These are phyloP conservation scores for Leccinum rimulosum DNA, from an alignment of 768 basidiomycete species.

Conservation along the genomic window DNA sequence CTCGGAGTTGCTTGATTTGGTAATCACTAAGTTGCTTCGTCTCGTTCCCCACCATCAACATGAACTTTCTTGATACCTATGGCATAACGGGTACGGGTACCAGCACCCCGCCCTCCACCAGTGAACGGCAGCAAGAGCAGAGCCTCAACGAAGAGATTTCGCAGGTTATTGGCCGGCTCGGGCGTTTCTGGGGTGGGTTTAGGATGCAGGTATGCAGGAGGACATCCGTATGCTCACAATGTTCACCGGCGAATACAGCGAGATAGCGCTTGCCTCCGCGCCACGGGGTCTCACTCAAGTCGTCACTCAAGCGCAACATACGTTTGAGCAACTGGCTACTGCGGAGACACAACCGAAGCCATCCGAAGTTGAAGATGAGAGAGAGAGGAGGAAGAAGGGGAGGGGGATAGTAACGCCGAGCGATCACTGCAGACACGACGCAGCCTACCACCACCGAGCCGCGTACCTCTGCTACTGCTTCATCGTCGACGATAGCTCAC, in stretches of 20 bases:
- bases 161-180: conserved; percentile 85
- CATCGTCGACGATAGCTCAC: conserved; percentile 35
- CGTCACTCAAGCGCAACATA: conserved; percentile 67
- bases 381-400: conserved; percentile 21
- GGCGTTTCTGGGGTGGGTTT: conserved; percentile 72
- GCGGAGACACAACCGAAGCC: conserved; percentile 27
- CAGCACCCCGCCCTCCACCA: conserved; percentile 42
- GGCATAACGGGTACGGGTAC: conserved; percentile 46
- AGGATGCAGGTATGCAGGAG: background rate
- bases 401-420: conserved; percentile 25
- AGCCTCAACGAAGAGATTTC: conserved; percentile 34
- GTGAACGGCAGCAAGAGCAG: conserved; percentile 41
- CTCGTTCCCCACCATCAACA: conserved; percentile 26
- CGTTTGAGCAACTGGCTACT: conserved; percentile 58
- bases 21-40: no score
- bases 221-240: no score
- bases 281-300: conserved; percentile 70
- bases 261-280: conserved; percentile 63
- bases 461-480: background rate
- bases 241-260: conserved; percentile 47
- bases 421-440: conserved; percentile 22
- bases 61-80: conserved; percentile 77
- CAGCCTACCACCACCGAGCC: conserved; percentile 19
- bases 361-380: conserved; percentile 8
- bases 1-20: conserved; percentile 19